Conservation (phyloP, 305 asterid genomes). For the Stenogyne calaminthoides region DNA sequence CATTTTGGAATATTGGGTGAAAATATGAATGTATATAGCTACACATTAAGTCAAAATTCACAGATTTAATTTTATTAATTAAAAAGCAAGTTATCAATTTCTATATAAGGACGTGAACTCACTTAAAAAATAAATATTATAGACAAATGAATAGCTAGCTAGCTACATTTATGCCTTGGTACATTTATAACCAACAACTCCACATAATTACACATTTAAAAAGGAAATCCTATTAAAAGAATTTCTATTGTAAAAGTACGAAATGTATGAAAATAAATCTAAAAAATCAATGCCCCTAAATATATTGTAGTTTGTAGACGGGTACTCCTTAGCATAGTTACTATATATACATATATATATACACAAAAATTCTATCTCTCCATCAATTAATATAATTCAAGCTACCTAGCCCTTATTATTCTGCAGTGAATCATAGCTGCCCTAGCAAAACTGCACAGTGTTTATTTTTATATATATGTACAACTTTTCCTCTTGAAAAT, state of each 20-base stretch:
- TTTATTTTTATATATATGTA: background rate
- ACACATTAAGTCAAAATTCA: background rate
- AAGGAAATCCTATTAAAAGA: background rate
- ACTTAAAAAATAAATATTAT: background rate
- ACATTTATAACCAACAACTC: background rate
- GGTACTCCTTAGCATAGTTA: background rate
- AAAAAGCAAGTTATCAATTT: background rate
- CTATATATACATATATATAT: background rate
- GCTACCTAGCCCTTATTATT: constrained; percentile 14
- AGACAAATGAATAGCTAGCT: background rate
- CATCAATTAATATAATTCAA: background rate
- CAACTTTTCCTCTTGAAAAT: background rate
- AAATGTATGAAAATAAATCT: background rate
- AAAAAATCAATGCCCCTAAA: background rate
- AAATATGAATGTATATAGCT: background rate
- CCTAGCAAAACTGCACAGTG: background rate
- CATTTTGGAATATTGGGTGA: no score
- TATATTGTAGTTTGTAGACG: background rate
- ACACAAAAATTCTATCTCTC: background rate
- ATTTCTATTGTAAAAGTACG: background rate
- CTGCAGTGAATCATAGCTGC: constrained; percentile 8
- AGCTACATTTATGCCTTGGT: background rate
- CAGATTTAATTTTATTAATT: no score
- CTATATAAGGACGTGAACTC: background rate
- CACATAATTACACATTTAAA: background rate